A percentile compares a stretch with the other conserved stretches of the same genome.
Conservation (phyloP, 257 asterid genomes). For the Solanum sejunctum region DNA sequence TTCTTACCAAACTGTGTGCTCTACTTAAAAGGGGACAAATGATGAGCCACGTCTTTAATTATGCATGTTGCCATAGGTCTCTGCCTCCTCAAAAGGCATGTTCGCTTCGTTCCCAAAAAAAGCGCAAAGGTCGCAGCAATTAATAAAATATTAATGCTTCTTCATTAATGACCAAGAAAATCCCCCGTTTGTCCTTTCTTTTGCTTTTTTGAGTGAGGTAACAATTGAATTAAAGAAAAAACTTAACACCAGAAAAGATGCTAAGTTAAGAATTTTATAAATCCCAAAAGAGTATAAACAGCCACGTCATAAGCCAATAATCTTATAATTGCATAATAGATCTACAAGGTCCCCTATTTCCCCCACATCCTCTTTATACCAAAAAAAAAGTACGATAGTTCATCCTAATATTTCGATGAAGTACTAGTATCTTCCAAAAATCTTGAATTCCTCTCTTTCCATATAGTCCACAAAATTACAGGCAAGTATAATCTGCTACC, state of each 20-base stretch:
- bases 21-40: neutral
- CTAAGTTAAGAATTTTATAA: neutral
- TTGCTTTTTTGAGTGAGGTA: neutral
- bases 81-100: neutral
- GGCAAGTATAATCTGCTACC: neutral
- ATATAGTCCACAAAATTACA: neutral
- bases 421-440: neutral
- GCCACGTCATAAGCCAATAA: neutral
- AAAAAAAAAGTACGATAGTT: neutral
- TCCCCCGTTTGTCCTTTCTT: neutral
- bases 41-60: neutral
- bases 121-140: neutral
- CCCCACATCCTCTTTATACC: neutral
- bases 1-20: neutral
- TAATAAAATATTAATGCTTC: neutral
- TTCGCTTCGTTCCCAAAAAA: neutral
- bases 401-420: neutral
- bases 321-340: neutral
- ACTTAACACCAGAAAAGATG: neutral
- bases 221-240: neutral
- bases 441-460: neutral
- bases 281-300: neutral
- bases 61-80: neutral
- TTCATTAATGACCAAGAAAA: neutral
- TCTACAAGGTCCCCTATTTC: neutral